Evolutionary conservation across 371 early-diverging fungal genomes (phyloP), one percentile per base, ranked within the genome.

Genomic region (Cladochytrium tenue): DNA sequence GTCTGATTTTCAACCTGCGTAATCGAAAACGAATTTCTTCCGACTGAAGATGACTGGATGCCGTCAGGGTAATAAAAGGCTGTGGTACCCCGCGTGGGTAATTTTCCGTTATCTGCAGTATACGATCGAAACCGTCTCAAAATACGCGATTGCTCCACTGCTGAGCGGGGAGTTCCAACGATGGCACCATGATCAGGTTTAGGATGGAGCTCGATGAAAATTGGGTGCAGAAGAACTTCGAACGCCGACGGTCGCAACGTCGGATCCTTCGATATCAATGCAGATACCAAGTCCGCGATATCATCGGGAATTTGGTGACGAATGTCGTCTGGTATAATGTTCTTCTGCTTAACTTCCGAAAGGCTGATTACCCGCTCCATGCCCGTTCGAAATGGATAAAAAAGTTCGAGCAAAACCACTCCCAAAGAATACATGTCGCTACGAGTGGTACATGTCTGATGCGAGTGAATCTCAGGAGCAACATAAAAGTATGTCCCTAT

Each of bases 381-480:
- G 32, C 73, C 76, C 20, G 86, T 88, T 10, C 79, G 68, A 60
- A 88, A 89, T 1, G 88, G 87, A 20, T 85, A 80, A 52, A 84
- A 87, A 1, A 91, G 80, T 53, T 91, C 91, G 63, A 89, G 86
- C 59, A 89, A 75, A 57, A 91, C 84, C 58, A 91, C 85, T 3
- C 89, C 90, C 27, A 91, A 64, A 0, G 89, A 88, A 60, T 87
- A 91, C 26, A 91, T 88, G 73, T 91, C 91, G 5, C 71, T 71
- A 33, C 63, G 36, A 20, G 71, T 50, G 0, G 71, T 71, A 50
- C 61, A 65, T 5, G 60, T 33, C 56, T 66, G 66, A 26, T 36
- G 50, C n/a, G 60, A 56, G 5, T 64, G 53, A 28, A 70, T 57
- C 52, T 70, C 71, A 23, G 71, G 71, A 15, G 71, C 66, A 51